Percentiles rank a stretch among this genome's conserved stretches.
Evolutionary conservation across 768 basidiomycete species (phyloP).

Genomic region (Rhizopogon roseolus): DNA sequence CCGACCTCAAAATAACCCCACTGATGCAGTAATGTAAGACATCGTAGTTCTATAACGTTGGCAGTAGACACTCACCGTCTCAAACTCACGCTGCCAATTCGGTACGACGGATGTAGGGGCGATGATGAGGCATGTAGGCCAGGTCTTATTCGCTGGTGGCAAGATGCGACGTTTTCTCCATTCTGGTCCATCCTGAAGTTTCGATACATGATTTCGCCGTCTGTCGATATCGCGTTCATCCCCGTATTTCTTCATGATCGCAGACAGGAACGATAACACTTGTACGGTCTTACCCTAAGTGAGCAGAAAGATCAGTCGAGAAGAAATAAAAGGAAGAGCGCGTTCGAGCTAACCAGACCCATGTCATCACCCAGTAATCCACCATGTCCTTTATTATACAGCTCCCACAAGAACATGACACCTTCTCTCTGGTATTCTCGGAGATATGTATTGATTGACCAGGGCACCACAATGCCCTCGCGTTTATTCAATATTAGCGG

Average conservation of each 20-base stretch:
- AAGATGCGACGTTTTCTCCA: slow-evolving; percentile 51
- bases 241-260: slow-evolving; percentile 85
- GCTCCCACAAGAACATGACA: slow-evolving; percentile 71
- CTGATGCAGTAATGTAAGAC: slow-evolving; percentile 29
- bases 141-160: slow-evolving; percentile 64
- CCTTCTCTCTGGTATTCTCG: slow-evolving; percentile 91
- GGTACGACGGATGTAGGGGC: slow-evolving; percentile 79
- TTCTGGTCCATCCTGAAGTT: slow-evolving; percentile 51
- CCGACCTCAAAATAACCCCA: slow-evolving; percentile 96
- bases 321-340: neutral
- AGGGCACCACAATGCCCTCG: slow-evolving; percentile 50
- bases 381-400: slow-evolving; percentile 64
- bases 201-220: slow-evolving; percentile 61
- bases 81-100: slow-evolving; percentile 90
- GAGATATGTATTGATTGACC: slow-evolving; percentile 78
- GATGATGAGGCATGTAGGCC: slow-evolving; percentile 86
- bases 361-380: slow-evolving; percentile 94
- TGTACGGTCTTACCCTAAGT: slow-evolving; percentile 88
- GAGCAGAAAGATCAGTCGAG: slow-evolving; percentile 1
- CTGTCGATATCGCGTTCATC: slow-evolving; percentile 58
- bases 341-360: slow-evolving; percentile 56
- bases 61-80: slow-evolving; percentile 46
- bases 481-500: slow-evolving; percentile 49
- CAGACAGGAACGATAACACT: slow-evolving; percentile 82
- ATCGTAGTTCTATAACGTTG: neutral